Evolutionary conservation across 495 filamentous ascomycete species (phyloP).

Genomic region (Penicillium alfredii): DNA sequence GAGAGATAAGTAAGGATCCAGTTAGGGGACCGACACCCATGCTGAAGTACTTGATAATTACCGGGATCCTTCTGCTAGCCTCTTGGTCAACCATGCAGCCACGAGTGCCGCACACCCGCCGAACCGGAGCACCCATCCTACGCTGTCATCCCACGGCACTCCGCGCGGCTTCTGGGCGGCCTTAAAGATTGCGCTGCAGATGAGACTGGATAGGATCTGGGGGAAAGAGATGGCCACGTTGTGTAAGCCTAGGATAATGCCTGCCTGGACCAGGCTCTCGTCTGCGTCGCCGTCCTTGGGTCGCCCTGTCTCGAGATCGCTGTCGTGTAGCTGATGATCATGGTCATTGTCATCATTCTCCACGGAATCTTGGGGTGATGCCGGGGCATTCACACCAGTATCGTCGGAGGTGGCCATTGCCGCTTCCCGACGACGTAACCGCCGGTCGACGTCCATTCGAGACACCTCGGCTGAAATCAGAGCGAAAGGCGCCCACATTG

Average conservation of each 20-base stretch:
- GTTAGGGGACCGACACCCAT: too few relatives aligned
- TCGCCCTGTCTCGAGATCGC: slow-evolving; percentile 27
- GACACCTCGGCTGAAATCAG: slow-evolving; percentile 84
- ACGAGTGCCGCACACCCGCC: slow-evolving; percentile 71
- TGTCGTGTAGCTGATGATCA: background rate
- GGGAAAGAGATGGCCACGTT: slow-evolving; percentile 86
- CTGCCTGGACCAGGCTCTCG: slow-evolving; percentile 56
- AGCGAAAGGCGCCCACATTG: slow-evolving; percentile 88
- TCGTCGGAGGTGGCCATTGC: slow-evolving; percentile 5
- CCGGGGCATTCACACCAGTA: slow-evolving; percentile 4
- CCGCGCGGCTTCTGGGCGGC: slow-evolving; percentile 77
- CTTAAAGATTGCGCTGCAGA: slow-evolving; percentile 74
- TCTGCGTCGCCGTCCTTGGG: slow-evolving; percentile 14
- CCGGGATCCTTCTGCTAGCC: slow-evolving; percentile 34
- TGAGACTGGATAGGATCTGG: slow-evolving; percentile 79
- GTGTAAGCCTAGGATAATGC: slow-evolving; percentile 83
- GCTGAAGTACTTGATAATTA: too few relatives aligned
- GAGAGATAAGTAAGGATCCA: too few relatives aligned
- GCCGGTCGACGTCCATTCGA: slow-evolving; percentile 64
- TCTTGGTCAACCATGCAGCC: slow-evolving; percentile 60
- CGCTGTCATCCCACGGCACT: slow-evolving; percentile 73
- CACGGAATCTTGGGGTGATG: slow-evolving; percentile 7
- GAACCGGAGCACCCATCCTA: slow-evolving; percentile 75
- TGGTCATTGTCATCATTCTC: background rate
- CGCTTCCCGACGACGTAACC: slow-evolving; percentile 41